These are phyloP conservation scores for Aspergillus sclerotioniger DNA, from an alignment of 495 filamentous ascomycete species.

Conservation along the genomic window DNA sequence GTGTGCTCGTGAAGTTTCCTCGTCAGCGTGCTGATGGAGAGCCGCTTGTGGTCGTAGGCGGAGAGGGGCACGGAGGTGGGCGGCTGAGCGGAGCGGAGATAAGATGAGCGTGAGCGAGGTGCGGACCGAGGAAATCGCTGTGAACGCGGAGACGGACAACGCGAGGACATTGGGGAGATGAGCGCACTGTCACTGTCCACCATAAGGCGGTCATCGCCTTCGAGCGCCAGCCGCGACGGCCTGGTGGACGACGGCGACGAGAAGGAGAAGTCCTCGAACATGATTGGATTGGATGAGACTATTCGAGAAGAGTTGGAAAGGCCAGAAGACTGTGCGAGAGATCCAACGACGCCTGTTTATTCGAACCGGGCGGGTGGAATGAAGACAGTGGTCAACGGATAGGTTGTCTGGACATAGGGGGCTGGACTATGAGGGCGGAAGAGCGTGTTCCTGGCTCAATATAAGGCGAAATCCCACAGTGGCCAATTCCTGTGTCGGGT, in stretches of 20 bases:
- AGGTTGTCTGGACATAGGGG: constrained; percentile 1
- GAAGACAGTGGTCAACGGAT: neutral
- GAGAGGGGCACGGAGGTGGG: constrained; percentile 45
- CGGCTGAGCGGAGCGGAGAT: constrained; percentile 36
- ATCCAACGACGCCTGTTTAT: neutral
- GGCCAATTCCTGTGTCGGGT: neutral
- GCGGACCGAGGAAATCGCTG: constrained; percentile 34
- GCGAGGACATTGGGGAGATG: constrained; percentile 47
- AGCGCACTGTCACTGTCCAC: constrained; percentile 39
- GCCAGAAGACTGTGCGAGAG: neutral
- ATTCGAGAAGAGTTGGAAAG: neutral
- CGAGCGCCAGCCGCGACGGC: constrained; percentile 32
- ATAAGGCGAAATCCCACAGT: constrained; percentile 7
- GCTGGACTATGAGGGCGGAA: neutral
- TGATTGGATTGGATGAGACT: constrained; percentile 7
- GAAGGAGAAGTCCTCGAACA: constrained; percentile 51
- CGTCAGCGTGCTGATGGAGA: constrained; percentile 45
- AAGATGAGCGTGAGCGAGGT: constrained; percentile 35
- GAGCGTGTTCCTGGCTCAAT: constrained; percentile 3
- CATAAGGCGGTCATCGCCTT: constrained; percentile 40
- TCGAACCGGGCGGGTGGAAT: neutral
- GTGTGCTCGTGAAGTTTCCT: constrained; percentile 48
- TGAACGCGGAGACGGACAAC: constrained; percentile 47
- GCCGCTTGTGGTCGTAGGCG: constrained; percentile 40
- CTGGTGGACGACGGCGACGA: constrained; percentile 39